These are phyloP conservation scores for Pisolithus thermaeus DNA, from an alignment of 1,284 basidiomycete species.

Conservation along the genomic window DNA sequence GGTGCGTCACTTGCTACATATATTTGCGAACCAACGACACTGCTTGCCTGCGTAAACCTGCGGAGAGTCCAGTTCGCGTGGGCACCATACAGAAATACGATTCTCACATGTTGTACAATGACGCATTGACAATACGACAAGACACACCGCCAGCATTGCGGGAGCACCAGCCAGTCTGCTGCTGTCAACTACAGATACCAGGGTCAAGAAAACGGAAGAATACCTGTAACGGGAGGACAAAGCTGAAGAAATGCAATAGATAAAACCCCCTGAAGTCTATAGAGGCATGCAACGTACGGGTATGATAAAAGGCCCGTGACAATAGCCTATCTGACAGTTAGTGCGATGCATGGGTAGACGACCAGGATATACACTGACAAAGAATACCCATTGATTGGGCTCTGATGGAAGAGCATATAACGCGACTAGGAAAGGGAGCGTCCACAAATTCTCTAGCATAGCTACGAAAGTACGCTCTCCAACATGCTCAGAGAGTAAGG, in stretches of 20 bases:
- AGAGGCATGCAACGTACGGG: slow-evolving; percentile 23
- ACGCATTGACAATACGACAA: slow-evolving; percentile 50
- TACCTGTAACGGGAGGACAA: slow-evolving; percentile 34
- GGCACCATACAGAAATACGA: background rate
- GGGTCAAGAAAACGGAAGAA: background rate
- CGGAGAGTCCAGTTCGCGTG: background rate
- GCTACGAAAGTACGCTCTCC: slow-evolving; percentile 43
- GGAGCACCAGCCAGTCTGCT: slow-evolving; percentile 51
- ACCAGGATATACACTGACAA: slow-evolving; percentile 18
- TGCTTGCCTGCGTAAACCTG: slow-evolving; percentile 43
- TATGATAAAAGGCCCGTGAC: slow-evolving; percentile 28
- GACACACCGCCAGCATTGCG: slow-evolving; percentile 52
- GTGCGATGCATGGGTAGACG: background rate
- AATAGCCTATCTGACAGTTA: slow-evolving; percentile 17
- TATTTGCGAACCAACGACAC: slow-evolving; percentile 41
- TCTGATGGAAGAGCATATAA: slow-evolving; percentile 40
- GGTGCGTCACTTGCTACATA: slow-evolving; percentile 30
- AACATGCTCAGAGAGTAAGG: slow-evolving; percentile 41
- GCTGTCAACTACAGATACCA: background rate
- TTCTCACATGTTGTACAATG: slow-evolving; percentile 48
- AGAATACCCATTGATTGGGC: slow-evolving; percentile 46
- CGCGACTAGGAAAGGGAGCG: slow-evolving; percentile 48
- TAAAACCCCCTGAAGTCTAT: background rate
- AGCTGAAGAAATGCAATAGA: slow-evolving; percentile 4
- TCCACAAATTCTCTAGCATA: slow-evolving; percentile 47